Evolutionary conservation across 768 basidiomycete species (phyloP).

Genomic region (Psilocybe subaeruginosa): DNA sequence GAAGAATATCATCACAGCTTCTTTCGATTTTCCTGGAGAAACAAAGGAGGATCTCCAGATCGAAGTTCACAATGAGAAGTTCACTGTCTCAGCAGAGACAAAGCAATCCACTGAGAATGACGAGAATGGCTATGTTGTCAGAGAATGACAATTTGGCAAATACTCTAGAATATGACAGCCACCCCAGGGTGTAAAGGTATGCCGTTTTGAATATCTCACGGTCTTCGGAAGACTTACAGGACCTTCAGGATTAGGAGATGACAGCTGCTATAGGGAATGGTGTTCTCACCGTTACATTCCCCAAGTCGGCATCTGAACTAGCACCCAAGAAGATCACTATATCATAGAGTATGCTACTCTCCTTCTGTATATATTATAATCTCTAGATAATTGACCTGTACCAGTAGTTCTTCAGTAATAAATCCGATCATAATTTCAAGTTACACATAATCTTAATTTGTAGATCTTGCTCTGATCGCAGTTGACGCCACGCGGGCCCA

Average conservation of each 20-base stretch:
- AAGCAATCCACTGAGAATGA: constrained; percentile 34
- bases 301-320: constrained; percentile 41
- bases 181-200: constrained; percentile 56
- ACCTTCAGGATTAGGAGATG: constrained; percentile 27
- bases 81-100: constrained; percentile 55
- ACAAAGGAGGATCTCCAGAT: constrained; percentile 52
- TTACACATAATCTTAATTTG: no score
- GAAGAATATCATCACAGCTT: constrained; percentile 51
- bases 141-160: constrained; percentile 51
- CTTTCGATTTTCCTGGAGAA: constrained; percentile 62
- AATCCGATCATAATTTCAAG: no score
- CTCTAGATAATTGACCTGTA: no score
- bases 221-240: background rate
- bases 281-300: constrained; percentile 51
- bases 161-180: constrained; percentile 50
- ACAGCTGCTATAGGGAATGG: constrained; percentile 50
- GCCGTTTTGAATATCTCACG: constrained; percentile 18
- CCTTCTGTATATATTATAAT: no score
- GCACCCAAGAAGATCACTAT: constrained; percentile 35
- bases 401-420: no score
- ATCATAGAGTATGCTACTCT: constrained; percentile 20
- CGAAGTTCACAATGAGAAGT: constrained; percentile 51
- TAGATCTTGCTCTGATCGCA: no score
- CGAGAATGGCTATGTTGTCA: constrained; percentile 41
- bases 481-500: no score